Evolutionary conservation across 2,329 filamentous ascomycete genomes (phyloP).

Genomic region (Scedosporium apiospermum): DNA sequence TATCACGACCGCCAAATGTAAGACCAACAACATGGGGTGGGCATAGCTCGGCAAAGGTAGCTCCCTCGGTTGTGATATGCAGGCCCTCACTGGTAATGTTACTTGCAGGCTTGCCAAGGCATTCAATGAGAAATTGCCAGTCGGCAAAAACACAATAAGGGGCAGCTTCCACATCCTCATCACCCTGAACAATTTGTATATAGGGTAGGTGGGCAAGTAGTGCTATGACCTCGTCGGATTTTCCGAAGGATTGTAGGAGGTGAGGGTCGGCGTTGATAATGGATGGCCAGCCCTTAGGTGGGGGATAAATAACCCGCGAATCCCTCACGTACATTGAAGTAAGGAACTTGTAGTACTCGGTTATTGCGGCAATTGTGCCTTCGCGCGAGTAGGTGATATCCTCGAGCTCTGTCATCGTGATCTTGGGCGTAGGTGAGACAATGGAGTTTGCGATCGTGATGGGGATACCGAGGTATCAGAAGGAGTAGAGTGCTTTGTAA

Average conservation of each 20-base stretch:
- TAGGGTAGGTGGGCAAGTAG: conserved; percentile 22
- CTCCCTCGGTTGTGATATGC: conserved; percentile 4
- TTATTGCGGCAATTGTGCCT: conserved; percentile 12
- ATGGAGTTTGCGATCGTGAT: no score
- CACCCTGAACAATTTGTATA: neutral
- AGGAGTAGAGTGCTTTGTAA: no score
- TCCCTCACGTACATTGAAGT: conserved; percentile 16
- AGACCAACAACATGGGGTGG: conserved; percentile 12
- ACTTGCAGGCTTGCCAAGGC: no score
- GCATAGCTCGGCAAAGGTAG: conserved; percentile 5
- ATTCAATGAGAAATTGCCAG: neutral
- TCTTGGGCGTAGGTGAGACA: neutral
- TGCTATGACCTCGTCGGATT: conserved; percentile 19
- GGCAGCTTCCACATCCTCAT: neutral
- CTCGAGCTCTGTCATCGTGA: neutral
- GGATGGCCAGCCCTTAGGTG: conserved; percentile 18
- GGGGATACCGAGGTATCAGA: no score
- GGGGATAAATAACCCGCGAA: conserved; percentile 15
- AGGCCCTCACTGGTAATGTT: neutral
- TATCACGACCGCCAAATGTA: conserved; percentile 9
- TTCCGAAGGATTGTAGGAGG: conserved; percentile 9
- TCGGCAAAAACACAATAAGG: neutral
- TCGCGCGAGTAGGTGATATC: neutral
- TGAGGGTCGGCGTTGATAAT: conserved; percentile 11
- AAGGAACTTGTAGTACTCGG: conserved; percentile 19